These are phyloP conservation scores for Elongisporangium prolatum DNA, from an alignment of 352 stramenopile species.

Conservation along the genomic window DNA sequence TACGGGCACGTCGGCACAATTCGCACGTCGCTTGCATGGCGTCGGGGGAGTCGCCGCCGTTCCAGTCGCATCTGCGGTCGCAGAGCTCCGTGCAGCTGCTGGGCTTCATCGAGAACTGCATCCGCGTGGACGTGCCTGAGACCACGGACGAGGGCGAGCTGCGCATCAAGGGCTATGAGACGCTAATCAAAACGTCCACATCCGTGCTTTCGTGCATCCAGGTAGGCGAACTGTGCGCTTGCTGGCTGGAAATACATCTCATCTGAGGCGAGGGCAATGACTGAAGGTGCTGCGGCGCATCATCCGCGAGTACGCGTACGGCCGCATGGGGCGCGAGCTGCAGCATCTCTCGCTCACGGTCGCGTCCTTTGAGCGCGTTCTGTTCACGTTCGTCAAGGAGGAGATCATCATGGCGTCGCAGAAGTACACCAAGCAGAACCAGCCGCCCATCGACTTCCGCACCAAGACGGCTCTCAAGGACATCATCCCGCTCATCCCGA, in stretches of 20 bases:
- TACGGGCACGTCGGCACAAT: neutral
- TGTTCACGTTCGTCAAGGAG: slow-evolving; percentile 88
- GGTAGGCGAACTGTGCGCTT: slow-evolving; percentile 1
- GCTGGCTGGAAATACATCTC: no score
- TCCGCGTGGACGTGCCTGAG: slow-evolving; percentile 36
- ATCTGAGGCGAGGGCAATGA: neutral
- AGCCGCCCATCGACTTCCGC: slow-evolving; percentile 64
- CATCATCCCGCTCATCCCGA: slow-evolving; percentile 84
- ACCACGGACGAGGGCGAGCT: slow-evolving; percentile 63
- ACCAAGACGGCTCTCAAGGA: slow-evolving; percentile 83
- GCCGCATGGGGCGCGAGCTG: slow-evolving; percentile 73
- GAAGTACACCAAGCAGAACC: slow-evolving; percentile 24
- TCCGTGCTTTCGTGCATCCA: slow-evolving; percentile 76
- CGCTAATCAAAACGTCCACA: slow-evolving; percentile 60
- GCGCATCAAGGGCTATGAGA: slow-evolving; percentile 69
- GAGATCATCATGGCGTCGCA: slow-evolving; percentile 83
- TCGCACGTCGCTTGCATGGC: neutral
- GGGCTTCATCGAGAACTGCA: slow-evolving; percentile 67
- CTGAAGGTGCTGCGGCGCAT: slow-evolving; percentile 65
- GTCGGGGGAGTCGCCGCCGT: neutral
- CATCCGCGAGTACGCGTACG: slow-evolving; percentile 83
- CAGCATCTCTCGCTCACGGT: slow-evolving; percentile 85
- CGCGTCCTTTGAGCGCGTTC: slow-evolving; percentile 74
- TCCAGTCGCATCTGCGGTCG: slow-evolving; percentile 36
- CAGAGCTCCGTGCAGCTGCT: slow-evolving; percentile 84